Evolutionary conservation across 2,329 filamentous ascomycete species (phyloP).

Genomic region (Ascochyta fabae): DNA sequence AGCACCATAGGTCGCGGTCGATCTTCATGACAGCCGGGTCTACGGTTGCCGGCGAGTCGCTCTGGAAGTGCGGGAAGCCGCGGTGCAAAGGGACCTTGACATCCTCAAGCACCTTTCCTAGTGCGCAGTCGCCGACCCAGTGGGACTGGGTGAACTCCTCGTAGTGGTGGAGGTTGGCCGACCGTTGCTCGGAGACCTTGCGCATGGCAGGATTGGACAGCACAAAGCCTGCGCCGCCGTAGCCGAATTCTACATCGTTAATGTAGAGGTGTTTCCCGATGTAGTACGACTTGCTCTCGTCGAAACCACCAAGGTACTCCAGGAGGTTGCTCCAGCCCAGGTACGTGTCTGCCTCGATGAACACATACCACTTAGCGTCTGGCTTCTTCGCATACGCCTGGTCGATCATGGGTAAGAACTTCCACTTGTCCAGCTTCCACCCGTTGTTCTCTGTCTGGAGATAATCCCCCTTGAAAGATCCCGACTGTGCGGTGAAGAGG

Average conservation of each 20-base stretch:
- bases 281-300: constrained; percentile 50
- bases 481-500: constrained; percentile 40
- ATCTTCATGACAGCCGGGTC: constrained; percentile 47
- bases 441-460: constrained; percentile 49
- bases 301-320: constrained; percentile 49
- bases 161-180: constrained; percentile 40
- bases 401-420: constrained; percentile 63
- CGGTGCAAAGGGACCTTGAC: constrained; percentile 45
- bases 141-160: constrained; percentile 45
- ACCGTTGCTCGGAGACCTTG: constrained; percentile 42
- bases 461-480: constrained; percentile 45
- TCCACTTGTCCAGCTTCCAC: constrained; percentile 66
- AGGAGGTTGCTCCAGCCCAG: constrained; percentile 50
- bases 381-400: constrained; percentile 51
- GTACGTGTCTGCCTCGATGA: constrained; percentile 49
- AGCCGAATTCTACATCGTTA: constrained; percentile 53
- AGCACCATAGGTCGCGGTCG: constrained; percentile 52
- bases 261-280: constrained; percentile 54
- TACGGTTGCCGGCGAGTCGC: constrained; percentile 52
- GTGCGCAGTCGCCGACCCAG: constrained; percentile 50
- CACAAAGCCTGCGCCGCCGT: constrained; percentile 55
- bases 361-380: constrained; percentile 48
- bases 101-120: constrained; percentile 48
- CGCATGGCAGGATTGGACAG: constrained; percentile 52
- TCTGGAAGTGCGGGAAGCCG: constrained; percentile 55